Evolutionary conservation across 2,329 filamentous ascomycete species (phyloP).

Genomic region (Aspergillus transmontanensis): DNA sequence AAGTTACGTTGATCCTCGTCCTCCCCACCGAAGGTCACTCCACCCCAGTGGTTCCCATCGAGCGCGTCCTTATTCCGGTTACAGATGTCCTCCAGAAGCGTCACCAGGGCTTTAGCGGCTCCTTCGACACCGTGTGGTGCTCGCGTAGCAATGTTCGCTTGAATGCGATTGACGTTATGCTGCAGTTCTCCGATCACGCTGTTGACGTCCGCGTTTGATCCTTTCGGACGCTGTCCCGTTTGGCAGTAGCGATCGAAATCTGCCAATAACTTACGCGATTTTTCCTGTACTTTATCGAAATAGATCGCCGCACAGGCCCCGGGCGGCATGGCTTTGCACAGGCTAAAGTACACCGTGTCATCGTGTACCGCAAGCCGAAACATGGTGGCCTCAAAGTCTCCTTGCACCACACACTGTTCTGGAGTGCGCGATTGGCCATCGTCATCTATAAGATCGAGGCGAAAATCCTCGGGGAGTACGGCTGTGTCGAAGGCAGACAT

Average conservation of each 20-base stretch:
- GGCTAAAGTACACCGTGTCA: conserved; percentile 42
- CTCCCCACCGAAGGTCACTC: conserved; percentile 36
- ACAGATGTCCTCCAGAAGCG: conserved; percentile 40
- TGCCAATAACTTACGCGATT: conserved; percentile 35
- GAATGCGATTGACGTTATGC: conserved; percentile 32
- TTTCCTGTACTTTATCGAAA: conserved; percentile 46
- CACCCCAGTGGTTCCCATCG: conserved; percentile 39
- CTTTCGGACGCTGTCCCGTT: conserved; percentile 31
- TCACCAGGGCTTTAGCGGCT: conserved; percentile 42
- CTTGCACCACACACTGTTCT: conserved; percentile 48
- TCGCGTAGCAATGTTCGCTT: conserved; percentile 35
- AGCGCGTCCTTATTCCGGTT: conserved; percentile 44
- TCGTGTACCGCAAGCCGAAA: conserved; percentile 50
- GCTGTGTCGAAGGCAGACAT: conserved; percentile 47
- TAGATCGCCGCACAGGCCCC: conserved; percentile 47
- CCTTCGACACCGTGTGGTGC: conserved; percentile 40
- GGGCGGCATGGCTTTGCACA: conserved; percentile 46
- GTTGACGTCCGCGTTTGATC: conserved; percentile 29
- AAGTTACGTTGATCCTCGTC: conserved; percentile 47
- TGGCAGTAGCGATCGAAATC: conserved; percentile 45
- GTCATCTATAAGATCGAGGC: conserved; percentile 41
- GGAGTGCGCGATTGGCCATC: conserved; percentile 35
- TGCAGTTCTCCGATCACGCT: conserved; percentile 37
- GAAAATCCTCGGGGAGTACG: conserved; percentile 46
- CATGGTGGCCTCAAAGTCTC: conserved; percentile 48